Conservation (phyloP, 2,329 filamentous ascomycete species). For the Xylaria sp. region DNA sequence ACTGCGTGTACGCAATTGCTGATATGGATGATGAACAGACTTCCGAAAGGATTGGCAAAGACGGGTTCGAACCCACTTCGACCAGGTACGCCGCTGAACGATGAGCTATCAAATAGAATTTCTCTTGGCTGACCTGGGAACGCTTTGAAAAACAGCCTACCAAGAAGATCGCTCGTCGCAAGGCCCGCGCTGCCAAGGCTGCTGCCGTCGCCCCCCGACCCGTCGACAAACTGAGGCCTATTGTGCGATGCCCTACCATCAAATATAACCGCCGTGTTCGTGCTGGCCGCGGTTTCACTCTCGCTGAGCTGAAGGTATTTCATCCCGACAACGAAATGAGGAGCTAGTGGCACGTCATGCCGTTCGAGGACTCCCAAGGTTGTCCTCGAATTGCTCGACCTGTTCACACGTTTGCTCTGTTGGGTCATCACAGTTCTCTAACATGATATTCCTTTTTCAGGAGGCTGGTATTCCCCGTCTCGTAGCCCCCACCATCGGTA, state of each 20-base stretch:
- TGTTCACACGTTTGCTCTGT: conserved; percentile 5
- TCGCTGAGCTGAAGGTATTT: conserved; percentile 95
- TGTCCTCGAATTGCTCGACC: conserved; percentile 6
- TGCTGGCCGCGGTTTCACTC: conserved; percentile 96
- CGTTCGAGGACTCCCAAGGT: not conserved
- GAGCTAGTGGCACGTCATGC: not conserved
- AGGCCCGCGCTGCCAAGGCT: conserved; percentile 93
- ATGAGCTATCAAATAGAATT: conserved; percentile 31
- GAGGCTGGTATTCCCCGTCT: conserved; percentile 96
- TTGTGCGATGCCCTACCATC: conserved; percentile 97
- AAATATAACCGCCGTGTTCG: conserved; percentile 99
- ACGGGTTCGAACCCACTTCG: conserved; percentile 98
- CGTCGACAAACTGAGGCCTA: conserved; percentile 94
- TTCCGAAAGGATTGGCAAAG: conserved; percentile 99
- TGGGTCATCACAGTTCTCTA: conserved; percentile 48
- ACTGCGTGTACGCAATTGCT: conserved; percentile 46
- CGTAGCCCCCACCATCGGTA: conserved; percentile 95
- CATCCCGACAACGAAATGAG: not conserved
- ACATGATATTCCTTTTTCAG: conserved; percentile 61
- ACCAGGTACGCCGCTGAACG: conserved; percentile 77
- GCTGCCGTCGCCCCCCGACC: conserved; percentile 94
- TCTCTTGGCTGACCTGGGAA: conserved; percentile 39
- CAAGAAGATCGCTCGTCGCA: conserved; percentile 92
- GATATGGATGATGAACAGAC: conserved; percentile 66
- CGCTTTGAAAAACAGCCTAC: conserved; percentile 74